phyloP scores from a whole-genome alignment of 1,139 yeast species.

The Suhomyces maxii region DNA sequence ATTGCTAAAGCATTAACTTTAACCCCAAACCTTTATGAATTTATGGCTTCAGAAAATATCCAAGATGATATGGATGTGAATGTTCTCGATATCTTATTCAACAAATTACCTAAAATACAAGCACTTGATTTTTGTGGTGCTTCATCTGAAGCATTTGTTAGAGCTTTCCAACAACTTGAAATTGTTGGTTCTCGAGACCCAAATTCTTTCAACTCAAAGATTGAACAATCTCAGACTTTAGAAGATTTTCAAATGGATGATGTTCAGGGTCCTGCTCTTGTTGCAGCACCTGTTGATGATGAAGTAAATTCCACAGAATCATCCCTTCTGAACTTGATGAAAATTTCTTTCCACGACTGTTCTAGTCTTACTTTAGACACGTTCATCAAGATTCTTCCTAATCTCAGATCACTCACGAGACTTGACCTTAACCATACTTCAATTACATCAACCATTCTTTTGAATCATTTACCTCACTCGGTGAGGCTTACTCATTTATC shows the following conservation, averaged over 20 bases:
- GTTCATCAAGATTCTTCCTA: conserved; percentile 58
- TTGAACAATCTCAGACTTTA: conserved; percentile 1
- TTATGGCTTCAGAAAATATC: conserved; percentile 80
- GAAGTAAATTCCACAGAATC: not conserved
- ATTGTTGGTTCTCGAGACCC: conserved; percentile 20
- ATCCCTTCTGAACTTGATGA: conserved; percentile 33
- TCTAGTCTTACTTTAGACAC: conserved; percentile 65
- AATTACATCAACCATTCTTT: conserved; percentile 57
- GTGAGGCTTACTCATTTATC: conserved; percentile 75
- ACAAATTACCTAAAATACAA: conserved; percentile 58
- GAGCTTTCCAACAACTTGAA: conserved; percentile 53
- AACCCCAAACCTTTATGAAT: conserved; percentile 72
- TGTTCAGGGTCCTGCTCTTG: conserved; percentile 2
- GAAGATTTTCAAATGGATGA: conserved; percentile 10
- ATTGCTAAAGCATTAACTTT: conserved; percentile 59
- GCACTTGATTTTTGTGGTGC: conserved; percentile 91
- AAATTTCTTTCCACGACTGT: conserved; percentile 85
- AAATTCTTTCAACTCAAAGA: conserved; percentile 7
- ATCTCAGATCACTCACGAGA: conserved; percentile 58
- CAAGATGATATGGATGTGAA: conserved; percentile 75
- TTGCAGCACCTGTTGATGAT: not conserved
- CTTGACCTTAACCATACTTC: conserved; percentile 84
- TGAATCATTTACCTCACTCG: conserved; percentile 47
- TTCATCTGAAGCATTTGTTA: conserved; percentile 60
- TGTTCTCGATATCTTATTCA: conserved; percentile 60